phyloP scores from a whole-genome alignment of 2,329 filamentous ascomycete genomes.

The Dactylellina sp. region DNA sequence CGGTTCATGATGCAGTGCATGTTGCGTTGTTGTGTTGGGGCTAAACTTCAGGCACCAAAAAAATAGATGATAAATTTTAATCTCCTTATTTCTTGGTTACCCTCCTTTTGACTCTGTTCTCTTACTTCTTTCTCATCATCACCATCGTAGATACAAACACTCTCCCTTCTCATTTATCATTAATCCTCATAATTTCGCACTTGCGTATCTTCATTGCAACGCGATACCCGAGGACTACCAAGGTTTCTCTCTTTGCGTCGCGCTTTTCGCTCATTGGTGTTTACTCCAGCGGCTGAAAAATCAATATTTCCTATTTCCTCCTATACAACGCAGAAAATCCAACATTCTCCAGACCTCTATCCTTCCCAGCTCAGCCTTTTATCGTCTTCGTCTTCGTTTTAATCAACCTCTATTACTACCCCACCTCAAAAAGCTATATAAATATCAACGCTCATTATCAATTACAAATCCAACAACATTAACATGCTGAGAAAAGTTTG shows the following conservation, averaged over 20 bases:
- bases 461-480: background rate
- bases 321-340: conserved; percentile 33
- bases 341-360: conserved; percentile 8
- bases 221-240: too few relatives aligned
- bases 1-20: background rate
- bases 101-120: background rate
- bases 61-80: background rate
- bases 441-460: background rate
- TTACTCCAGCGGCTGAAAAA: too few relatives aligned
- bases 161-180: background rate
- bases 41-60: background rate
- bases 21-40: background rate
- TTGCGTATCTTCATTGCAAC: too few relatives aligned
- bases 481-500: conserved; percentile 28
- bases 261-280: too few relatives aligned
- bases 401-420: too few relatives aligned
- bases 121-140: background rate
- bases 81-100: background rate
- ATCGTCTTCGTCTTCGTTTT: too few relatives aligned
- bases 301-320: too few relatives aligned
- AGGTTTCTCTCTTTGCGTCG: too few relatives aligned
- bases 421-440: too few relatives aligned
- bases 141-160: too few relatives aligned
- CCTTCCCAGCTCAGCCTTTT: too few relatives aligned
- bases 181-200: background rate